Base-by-base conservation (phyloP, 2,329 filamentous ascomycete species). In the Fusarium brevicatenulatum region DNA sequence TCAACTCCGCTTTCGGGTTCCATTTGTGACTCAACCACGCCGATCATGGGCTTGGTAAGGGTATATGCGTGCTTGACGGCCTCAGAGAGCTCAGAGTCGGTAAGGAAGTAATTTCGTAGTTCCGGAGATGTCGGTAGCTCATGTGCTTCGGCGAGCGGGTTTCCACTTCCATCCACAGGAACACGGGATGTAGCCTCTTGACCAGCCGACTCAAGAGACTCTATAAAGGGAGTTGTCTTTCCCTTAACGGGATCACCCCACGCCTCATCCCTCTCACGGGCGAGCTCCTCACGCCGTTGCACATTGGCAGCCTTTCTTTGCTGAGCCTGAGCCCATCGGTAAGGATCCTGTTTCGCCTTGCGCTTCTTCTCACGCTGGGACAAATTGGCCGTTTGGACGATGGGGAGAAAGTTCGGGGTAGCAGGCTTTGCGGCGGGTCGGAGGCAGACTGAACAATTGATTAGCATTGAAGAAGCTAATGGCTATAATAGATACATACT, bases 231-330 rank as follows among this genome's bases (percentile, higher is more conserved):
- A 21, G 96, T 98, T 42, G 88, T 83, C 67, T 91, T 87, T 79
- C 95, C 96, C 76, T 91, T 89, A 72, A 99, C 86, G 2, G 95
- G 93, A 81, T 97, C 90, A 56, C 95, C 95, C 73, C 92, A 86
- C 50, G 87, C 86, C 52, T 86, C 86, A 66, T 89, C 86, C 66
- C 93, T 90, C 79, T 91, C 86, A 72, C 89, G 84, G 68, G 90
- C 82, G 62, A 98, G 88, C 71, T 91, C 90, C 70, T 89, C 86
- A 78, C 92, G 94, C 57, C 94, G 91, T 78, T 92, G 89, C 50
- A 95, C 81, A 80, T 97, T 97, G 74, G 92, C 93, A 16, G 92
- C 90, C 82, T 95, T 97, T 70, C 94, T 91, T 80, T 95, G 93
- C 78, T 92, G 90, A 37, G 93, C 91, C 82, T 97, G 94, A 7